Evolutionary conservation across 2,329 filamentous ascomycete genomes (phyloP), one percentile per base, ranked within the genome.

Genomic region (Penicillium concentricum): DNA sequence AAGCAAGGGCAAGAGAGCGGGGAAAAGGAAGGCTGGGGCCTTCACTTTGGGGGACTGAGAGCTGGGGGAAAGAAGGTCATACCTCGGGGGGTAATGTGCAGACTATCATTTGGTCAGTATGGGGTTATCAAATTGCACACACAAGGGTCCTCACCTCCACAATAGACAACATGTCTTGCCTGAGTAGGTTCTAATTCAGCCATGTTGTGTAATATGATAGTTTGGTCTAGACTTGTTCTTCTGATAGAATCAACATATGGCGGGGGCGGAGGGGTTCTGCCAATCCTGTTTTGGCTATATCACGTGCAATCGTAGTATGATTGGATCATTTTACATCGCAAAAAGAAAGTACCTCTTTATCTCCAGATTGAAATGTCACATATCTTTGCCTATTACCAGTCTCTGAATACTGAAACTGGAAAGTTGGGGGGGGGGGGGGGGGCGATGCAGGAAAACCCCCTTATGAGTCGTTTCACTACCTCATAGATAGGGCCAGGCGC

Each of bases 41-140:
- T 51, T 43, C 18, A n/a, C 5, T 49, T 34, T 20, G 38, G 2
- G 13, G 38, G n/a, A 47, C 18, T 35, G 30, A 4, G 32, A 5
- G 15, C 20, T 49, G n/a, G 20, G 30, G 45, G 24, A 13, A 39
- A 24, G 39, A 59, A 38, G 15, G 24, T 51, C 79, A 74, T 85
- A 87, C 85, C 84, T 88, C 86, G 67, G 85, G 84, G 59, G 86
- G 86, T 62, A 88, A 75, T 62, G 80, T 82, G 78, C 86, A 88
- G 60, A 88, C 85, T 86, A 51, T 56, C 20, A 57, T 56, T 53
- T n/a, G 24, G 44, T 60, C 51, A 61, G 57, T 49, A n/a, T n/a
- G n/a, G n/a, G 13, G 37, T 49, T 32, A 34, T 49, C 49, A 20
- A 20, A 34, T 20, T 16, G 16, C 59, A 49, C 47, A 38, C 59